Base-by-base conservation (phyloP, 148 eudicot species). In the Mesembryanthemum crystallinum region DNA sequence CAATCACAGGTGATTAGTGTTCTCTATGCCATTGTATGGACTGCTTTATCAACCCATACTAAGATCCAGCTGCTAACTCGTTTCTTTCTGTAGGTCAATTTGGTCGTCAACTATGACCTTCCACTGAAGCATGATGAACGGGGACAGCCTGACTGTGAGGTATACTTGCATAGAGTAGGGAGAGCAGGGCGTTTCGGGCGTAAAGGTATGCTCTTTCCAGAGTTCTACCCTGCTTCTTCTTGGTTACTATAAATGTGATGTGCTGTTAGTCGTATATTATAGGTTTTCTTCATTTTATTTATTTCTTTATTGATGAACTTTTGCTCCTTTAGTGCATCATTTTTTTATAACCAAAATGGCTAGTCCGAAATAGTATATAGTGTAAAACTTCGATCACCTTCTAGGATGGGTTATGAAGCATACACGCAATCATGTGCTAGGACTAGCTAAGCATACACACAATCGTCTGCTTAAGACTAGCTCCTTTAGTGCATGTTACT, bases 141-240 rank as follows among this genome's bases (percentile, higher is more conserved):
- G 52, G 60, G 79, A 8, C 96, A 94, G 78, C 97, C 97, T 74
- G 93, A 94, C 65, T 90, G 83, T 79, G 97, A 94, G 82, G 96
- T 90, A 24, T 94, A 94, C 85, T 74, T 94, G 84, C 98, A 94
- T 78, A 88, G 98, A 77, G 91, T 94, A 73, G 98, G 98, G 55
- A 86, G 97, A 83, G 97, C 98, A 17, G 98, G 96, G 39, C 92
- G 98, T 45, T 94, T 94, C 87, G 98, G 97, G 69, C 96, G 98
- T 80, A 92, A 89, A 85, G 98, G 97, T 92, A 78, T 67, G 69
- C 73, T 83, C n/a, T 30, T 68, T 37, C 45, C 52, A 59, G 37
- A 23, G 11, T 17, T 69, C 10, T 18, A 24, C 43, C 29, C 32
- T 45, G 27, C 27, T 67, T 18, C 71, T 42, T 0, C 32, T 43